These are phyloP conservation scores for Cercospora brassicicola DNA, from an alignment of 2,329 filamentous ascomycete genomes.

Conservation along the genomic window DNA sequence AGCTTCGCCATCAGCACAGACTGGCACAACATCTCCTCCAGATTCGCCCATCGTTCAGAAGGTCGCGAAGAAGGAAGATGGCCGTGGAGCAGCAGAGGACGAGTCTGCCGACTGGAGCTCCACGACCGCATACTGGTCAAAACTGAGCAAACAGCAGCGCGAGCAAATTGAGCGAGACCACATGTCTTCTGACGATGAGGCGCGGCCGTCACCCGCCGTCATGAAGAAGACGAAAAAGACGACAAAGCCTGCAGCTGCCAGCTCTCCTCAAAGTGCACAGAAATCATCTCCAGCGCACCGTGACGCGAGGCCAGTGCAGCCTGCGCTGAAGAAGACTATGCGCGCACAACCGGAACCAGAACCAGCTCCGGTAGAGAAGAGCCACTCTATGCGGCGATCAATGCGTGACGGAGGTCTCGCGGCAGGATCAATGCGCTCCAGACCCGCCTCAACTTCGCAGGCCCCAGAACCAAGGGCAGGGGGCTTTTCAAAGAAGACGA, in stretches of 20 bases:
- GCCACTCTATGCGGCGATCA: constrained; percentile 40
- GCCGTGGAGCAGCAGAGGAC: not conserved
- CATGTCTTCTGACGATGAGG: constrained; percentile 35
- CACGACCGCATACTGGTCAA: constrained; percentile 69
- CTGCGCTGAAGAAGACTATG: constrained; percentile 46
- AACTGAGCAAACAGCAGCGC: constrained; percentile 62
- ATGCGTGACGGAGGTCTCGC: constrained; percentile 40
- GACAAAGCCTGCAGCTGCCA: constrained; percentile 22
- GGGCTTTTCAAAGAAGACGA: constrained; percentile 22
- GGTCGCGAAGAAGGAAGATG: constrained; percentile 15
- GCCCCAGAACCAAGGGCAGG: constrained; percentile 16
- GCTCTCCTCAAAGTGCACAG: constrained; percentile 12
- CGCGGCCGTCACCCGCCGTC: constrained; percentile 19
- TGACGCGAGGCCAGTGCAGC: constrained; percentile 41
- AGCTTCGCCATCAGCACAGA: constrained; percentile 11
- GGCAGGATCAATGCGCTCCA: constrained; percentile 33
- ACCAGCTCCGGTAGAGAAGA: constrained; percentile 23
- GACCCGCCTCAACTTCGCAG: constrained; percentile 23
- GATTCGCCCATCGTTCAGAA: constrained; percentile 33
- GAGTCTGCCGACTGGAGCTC: constrained; percentile 60
- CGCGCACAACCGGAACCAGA: constrained; percentile 33
- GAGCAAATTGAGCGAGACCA: constrained; percentile 61
- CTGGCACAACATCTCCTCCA: constrained; percentile 22
- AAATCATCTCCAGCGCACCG: constrained; percentile 21
- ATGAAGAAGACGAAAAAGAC: constrained; percentile 48